A percentile compares a stretch with the other conserved stretches of the same genome.
These are phyloP conservation scores for Populus ilicifolia DNA, from an alignment of 345 rosid genomes.

Conservation along the genomic window DNA sequence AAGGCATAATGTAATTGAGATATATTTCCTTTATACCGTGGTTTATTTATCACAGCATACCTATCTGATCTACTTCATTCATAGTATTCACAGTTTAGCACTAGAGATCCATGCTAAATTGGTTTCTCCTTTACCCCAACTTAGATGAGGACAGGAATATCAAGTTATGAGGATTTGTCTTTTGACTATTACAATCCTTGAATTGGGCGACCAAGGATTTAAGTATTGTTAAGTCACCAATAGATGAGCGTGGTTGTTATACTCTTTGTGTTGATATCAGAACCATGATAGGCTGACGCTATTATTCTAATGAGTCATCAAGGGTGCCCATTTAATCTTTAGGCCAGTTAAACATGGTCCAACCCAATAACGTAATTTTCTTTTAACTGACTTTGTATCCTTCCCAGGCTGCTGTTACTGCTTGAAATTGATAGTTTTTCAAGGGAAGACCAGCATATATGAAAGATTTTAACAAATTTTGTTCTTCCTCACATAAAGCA, in stretches of 20 bases:
- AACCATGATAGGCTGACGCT: no score
- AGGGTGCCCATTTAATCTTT: not conserved
- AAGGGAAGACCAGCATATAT: not conserved
- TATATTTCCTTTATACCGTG: not conserved
- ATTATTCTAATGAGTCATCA: not conserved
- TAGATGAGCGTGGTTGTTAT: not conserved
- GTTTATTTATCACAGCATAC: no score
- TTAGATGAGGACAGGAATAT: not conserved
- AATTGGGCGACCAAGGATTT: no score
- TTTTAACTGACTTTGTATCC: not conserved
- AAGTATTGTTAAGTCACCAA: no score
- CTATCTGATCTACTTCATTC: no score
- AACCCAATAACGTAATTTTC: not conserved
- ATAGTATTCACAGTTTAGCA: no score
- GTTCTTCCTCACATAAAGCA: not conserved
- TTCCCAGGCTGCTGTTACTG: not conserved
- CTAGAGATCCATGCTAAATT: not conserved
- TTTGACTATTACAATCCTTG: no score
- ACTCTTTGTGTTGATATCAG: not conserved
- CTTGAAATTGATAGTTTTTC: conserved; percentile 1
- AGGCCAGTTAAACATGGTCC: not conserved
- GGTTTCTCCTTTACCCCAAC: not conserved
- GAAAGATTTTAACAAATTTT: not conserved
- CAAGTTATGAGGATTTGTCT: not conserved
- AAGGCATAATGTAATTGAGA: not conserved